Base-by-base conservation (phyloP, 2,329 filamentous ascomycete species). In the Cladophialophora immunda region DNA sequence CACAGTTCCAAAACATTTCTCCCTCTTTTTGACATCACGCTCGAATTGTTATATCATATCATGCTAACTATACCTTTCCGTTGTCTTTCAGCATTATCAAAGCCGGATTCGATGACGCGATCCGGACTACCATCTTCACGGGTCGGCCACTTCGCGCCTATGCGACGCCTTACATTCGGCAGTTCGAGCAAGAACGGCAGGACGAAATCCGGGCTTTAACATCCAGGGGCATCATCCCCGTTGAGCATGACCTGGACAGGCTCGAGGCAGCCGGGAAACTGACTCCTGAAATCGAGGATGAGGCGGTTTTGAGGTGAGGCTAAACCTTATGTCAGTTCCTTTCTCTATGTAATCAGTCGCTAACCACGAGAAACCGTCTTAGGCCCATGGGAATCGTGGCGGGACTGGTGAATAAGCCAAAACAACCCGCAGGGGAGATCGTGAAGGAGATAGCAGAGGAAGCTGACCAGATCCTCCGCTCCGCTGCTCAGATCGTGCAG, bases 371-470 rank as follows among this genome's bases (percentile, higher is more conserved):
- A n/a, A 15, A 41, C 32, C 15, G 27, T 27, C 11, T 45, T 13
- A 64, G 64, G 29, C 70, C 95, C 73, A 95, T 95, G 92, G 92
- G 92, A 1, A 90, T 94, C 79, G 92, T 94, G 6, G 90, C 91
- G 0, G 92, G 90, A 1, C 83, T 88, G 0, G 91, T 95, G 61
- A 75, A 79, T 17, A 86, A 87, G 72, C 85, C 64, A 17, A 65
- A 66, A 19, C 87, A 92, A 81, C 91, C 91, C 0, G 92, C 92
- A 0, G 84, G 81, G 58, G 85, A 90, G 73, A 95, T 95, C 79
- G 87, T 96, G 19, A 84, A 88, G 64, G 91, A 94, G 72, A 95
- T 95, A 91, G 90, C 94, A 17, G 79, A 79, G 11, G 89, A 92
- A 75, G 90, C 90, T 34, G 52, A 62, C 4, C 52, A 47, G 9